These are phyloP conservation scores for Pichia terricola DNA, from an alignment of 1,139 yeast genomes.

Conservation along the genomic window DNA sequence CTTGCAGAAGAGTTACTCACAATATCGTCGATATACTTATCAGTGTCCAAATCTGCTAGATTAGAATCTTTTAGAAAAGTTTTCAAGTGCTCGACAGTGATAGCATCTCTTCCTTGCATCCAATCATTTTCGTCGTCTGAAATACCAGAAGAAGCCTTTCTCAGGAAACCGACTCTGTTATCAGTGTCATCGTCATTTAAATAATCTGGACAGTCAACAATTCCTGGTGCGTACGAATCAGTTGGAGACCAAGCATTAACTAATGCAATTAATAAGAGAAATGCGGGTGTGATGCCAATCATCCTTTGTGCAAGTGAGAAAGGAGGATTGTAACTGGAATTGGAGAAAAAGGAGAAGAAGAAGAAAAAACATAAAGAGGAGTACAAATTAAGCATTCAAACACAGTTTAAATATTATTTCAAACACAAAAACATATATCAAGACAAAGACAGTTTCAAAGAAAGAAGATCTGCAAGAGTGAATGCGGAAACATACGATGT, in stretches of 20 bases:
- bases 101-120: constrained; percentile 39
- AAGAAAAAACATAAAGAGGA: no score
- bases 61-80: constrained; percentile 51
- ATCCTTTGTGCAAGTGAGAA: no score
- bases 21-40: constrained; percentile 32
- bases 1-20: constrained; percentile 17
- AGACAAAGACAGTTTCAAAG: no score
- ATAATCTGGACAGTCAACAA: constrained; percentile 44
- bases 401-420: no score
- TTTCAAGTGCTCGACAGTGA: constrained; percentile 43
- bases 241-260: constrained; percentile 47
- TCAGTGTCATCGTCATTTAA: constrained; percentile 16
- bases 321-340: neutral
- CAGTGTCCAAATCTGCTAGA: constrained; percentile 36
- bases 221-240: constrained; percentile 57
- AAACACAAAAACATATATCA: no score
- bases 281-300: neutral
- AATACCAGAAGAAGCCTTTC: constrained; percentile 28
- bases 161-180: constrained; percentile 20
- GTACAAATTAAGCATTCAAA: no score
- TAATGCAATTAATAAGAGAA: constrained; percentile 1
- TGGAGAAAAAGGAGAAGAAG: no score
- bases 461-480: no score
- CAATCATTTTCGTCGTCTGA: constrained; percentile 32
- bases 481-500: no score